Percentiles rank a stretch among this genome's conserved stretches.
Conservation (phyloP, 2,329 filamentous ascomycete genomes). For the Corinectria fuckeliana region DNA sequence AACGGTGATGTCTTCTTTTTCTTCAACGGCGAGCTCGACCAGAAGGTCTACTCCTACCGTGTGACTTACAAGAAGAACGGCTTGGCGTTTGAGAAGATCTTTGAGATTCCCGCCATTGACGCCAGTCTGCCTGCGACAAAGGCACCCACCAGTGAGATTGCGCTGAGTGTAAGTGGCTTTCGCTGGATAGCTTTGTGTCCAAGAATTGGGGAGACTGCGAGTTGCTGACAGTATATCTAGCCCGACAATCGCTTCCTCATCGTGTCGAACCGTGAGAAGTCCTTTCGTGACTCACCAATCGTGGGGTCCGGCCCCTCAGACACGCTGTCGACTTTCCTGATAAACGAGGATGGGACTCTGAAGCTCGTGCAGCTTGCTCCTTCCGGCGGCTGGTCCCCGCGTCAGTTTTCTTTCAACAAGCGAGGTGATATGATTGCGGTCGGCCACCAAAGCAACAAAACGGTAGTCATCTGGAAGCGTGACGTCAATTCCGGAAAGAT, state of each 20-base stretch:
- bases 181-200: accelerated
- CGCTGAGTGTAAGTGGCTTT: conserved; percentile 28
- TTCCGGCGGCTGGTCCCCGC: conserved; percentile 30
- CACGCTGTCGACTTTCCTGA: conserved; percentile 30
- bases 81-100: conserved; percentile 29
- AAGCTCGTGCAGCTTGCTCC: conserved; percentile 29
- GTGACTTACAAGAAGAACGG: conserved; percentile 25
- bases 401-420: conserved; percentile 36
- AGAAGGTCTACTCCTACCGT: conserved; percentile 35
- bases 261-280: conserved; percentile 33
- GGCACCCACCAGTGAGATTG: conserved; percentile 34
- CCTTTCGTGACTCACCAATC: conserved; percentile 28
- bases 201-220: too few species aligned
- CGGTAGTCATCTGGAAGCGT: conserved; percentile 34
- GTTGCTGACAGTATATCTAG: conserved; percentile 1
- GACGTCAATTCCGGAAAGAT: conserved; percentile 32
- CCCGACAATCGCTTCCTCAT: conserved; percentile 31
- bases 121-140: conserved; percentile 23
- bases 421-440: conserved; percentile 34
- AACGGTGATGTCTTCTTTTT: conserved; percentile 34
- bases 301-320: conserved; percentile 26
- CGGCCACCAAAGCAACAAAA: conserved; percentile 33
- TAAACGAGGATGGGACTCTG: conserved; percentile 27
- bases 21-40: conserved; percentile 33
- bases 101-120: conserved; percentile 30